Evolutionary conservation across 352 stramenopile species (phyloP).

Genomic region (Phytopythium sindhum): DNA sequence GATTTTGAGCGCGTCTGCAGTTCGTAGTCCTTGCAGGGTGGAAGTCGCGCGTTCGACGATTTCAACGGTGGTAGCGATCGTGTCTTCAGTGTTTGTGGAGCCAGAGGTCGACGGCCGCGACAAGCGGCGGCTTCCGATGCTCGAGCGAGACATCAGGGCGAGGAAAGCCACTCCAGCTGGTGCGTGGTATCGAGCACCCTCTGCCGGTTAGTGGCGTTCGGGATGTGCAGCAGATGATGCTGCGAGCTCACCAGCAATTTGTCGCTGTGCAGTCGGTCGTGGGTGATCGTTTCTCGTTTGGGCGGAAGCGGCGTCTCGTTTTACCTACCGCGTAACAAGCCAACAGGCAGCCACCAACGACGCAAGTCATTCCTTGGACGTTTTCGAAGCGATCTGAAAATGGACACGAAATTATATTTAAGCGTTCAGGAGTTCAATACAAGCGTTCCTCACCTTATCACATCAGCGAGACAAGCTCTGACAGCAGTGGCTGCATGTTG

Average conservation of each 20-base stretch:
- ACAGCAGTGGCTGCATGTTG: conserved; percentile 49
- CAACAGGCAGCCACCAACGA: neutral
- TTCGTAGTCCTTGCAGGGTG: conserved; percentile 27
- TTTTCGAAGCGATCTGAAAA: neutral
- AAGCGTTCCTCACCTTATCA: conserved; percentile 11
- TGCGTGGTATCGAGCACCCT: neutral
- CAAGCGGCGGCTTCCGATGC: neutral
- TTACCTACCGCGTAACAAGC: neutral
- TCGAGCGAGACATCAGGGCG: neutral
- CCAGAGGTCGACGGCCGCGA: neutral
- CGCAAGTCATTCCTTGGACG: neutral
- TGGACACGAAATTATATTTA: neutral
- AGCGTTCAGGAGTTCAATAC: neutral
- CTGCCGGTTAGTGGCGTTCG: neutral
- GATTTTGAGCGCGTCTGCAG: conserved; percentile 28
- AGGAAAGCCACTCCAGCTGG: neutral
- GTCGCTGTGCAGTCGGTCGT: neutral
- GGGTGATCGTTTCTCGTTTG: neutral
- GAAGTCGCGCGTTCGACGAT: conserved; percentile 40
- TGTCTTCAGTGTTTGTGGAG: neutral
- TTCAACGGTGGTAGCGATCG: conserved; percentile 23
- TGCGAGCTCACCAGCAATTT: neutral
- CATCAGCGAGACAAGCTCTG: conserved; percentile 62
- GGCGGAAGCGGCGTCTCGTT: neutral
- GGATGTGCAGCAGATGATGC: neutral